A percentile compares a stretch with the other conserved stretches of the same genome.
phyloP scores from a whole-genome alignment of 768 basidiomycete genomes.

The Favolaschia claudopus region DNA sequence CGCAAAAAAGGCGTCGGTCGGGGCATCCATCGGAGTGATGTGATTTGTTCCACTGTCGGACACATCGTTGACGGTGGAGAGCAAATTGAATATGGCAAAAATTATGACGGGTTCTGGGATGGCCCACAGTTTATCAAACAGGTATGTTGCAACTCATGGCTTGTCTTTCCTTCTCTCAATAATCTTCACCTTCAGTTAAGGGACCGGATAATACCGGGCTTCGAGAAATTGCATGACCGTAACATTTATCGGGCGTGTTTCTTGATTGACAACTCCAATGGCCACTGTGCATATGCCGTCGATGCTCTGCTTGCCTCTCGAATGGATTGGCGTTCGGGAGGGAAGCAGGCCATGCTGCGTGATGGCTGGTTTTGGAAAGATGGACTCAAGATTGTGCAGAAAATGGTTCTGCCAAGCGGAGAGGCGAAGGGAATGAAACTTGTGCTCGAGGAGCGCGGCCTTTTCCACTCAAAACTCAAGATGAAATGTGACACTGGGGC shows the following conservation, averaged over 20 bases:
- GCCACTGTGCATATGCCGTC: slow-evolving; percentile 32
- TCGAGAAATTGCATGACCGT: slow-evolving; percentile 34
- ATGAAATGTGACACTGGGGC: slow-evolving; percentile 27
- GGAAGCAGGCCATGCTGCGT: slow-evolving; percentile 30
- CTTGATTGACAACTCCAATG: slow-evolving; percentile 35
- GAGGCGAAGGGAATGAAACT: slow-evolving; percentile 42
- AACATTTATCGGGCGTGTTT: slow-evolving; percentile 19
- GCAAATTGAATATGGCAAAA: slow-evolving; percentile 50
- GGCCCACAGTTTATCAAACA: slow-evolving; percentile 38
- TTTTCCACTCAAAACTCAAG: slow-evolving; percentile 24
- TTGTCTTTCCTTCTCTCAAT: slow-evolving; percentile 19
- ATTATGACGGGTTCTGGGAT: slow-evolving; percentile 49
- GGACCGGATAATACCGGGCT: slow-evolving; percentile 39
- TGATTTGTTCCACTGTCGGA: slow-evolving; percentile 44
- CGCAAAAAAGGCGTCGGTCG: slow-evolving; percentile 47
- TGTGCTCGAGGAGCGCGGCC: slow-evolving; percentile 34
- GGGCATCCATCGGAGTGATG: slow-evolving; percentile 45
- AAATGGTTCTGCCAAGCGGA: slow-evolving; percentile 33
- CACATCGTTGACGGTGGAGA: slow-evolving; percentile 40
- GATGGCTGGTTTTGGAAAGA: slow-evolving; percentile 27
- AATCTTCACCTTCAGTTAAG: slow-evolving; percentile 22
- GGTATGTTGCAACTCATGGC: slow-evolving; percentile 13
- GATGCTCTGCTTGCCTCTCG: slow-evolving; percentile 25
- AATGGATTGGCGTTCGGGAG: slow-evolving; percentile 36
- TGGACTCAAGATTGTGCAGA: slow-evolving; percentile 3